Percentiles rank a stretch among this genome's conserved stretches.
Evolutionary conservation across 495 filamentous ascomycete genomes (phyloP).

Genomic region (Penicillium cataractarum): DNA sequence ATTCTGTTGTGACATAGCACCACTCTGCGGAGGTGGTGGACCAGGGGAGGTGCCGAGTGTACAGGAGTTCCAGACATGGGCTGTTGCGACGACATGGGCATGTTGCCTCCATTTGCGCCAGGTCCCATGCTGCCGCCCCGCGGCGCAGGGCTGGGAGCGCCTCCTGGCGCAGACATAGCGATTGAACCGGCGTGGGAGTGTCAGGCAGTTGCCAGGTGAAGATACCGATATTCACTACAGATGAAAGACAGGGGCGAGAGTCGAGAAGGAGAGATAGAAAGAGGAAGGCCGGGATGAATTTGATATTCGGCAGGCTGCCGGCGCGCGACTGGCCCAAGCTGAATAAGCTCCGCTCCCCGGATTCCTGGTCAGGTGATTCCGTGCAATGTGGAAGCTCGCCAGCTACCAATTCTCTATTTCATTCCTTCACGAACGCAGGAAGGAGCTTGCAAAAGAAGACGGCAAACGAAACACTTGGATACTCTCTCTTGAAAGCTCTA

Average conservation of each 20-base stretch:
- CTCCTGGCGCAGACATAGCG: conserved; percentile 52
- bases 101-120: conserved; percentile 45
- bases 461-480: background rate
- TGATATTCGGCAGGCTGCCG: conserved; percentile 18
- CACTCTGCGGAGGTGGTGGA: conserved; percentile 45
- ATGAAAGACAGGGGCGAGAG: background rate
- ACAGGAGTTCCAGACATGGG: conserved; percentile 44
- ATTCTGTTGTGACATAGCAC: conserved; percentile 76
- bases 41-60: conserved; percentile 42
- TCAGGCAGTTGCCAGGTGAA: background rate
- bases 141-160: conserved; percentile 52
- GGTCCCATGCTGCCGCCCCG: conserved; percentile 59
- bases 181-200: background rate
- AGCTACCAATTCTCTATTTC: background rate
- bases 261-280: background rate
- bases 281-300: conserved; percentile 15
- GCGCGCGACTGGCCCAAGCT: background rate
- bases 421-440: background rate
- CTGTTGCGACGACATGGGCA: conserved; percentile 56
- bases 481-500: background rate
- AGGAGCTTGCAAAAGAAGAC: background rate
- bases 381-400: background rate
- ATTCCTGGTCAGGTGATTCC: conserved; percentile 30
- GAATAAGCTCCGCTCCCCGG: conserved; percentile 22
- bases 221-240: background rate